These are phyloP conservation scores for Dipteronia sinensis DNA, from an alignment of 345 rosid genomes.

Conservation along the genomic window DNA sequence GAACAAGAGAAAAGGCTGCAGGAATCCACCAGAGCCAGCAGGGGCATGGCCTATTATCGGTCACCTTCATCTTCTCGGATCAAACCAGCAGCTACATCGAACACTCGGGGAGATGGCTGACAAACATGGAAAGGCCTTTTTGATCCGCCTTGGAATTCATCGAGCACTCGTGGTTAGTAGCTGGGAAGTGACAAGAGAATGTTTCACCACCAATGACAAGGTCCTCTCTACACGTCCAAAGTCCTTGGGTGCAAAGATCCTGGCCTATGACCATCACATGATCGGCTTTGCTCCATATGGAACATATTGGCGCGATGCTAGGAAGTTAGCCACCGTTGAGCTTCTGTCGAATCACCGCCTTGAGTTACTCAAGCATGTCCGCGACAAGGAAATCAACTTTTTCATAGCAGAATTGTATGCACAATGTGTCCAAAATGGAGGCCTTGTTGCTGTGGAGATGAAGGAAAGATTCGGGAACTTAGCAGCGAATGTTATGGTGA, in stretches of 20 bases:
- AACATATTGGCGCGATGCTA: constrained; percentile 34
- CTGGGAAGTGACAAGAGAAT: constrained; percentile 36
- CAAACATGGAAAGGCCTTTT: constrained; percentile 28
- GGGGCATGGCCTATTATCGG: constrained; percentile 43
- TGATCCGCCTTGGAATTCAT: constrained; percentile 29
- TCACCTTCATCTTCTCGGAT: constrained; percentile 30
- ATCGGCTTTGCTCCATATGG: constrained; percentile 38
- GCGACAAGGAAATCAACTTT: constrained; percentile 18
- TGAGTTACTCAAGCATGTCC: constrained; percentile 35
- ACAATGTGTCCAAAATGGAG: constrained; percentile 18
- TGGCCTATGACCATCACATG: constrained; percentile 33
- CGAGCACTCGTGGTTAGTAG: constrained; percentile 27
- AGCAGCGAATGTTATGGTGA: constrained; percentile 31
- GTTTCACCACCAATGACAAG: constrained; percentile 35
- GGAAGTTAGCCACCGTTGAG: constrained; percentile 33
- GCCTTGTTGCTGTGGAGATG: constrained; percentile 22
- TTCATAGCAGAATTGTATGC: constrained; percentile 27
- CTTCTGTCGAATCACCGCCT: constrained; percentile 39
- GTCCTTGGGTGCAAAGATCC: constrained; percentile 19
- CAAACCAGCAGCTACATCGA: constrained; percentile 25
- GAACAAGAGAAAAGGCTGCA: constrained; percentile 7
- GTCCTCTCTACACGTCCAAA: constrained; percentile 27
- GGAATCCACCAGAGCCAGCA: constrained; percentile 28
- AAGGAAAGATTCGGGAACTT: constrained; percentile 27
- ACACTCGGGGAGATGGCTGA: constrained; percentile 29